These are phyloP conservation scores for Ophiocordyceps unilateralis DNA, from an alignment of 2,329 filamentous ascomycete genomes.

Conservation along the genomic window DNA sequence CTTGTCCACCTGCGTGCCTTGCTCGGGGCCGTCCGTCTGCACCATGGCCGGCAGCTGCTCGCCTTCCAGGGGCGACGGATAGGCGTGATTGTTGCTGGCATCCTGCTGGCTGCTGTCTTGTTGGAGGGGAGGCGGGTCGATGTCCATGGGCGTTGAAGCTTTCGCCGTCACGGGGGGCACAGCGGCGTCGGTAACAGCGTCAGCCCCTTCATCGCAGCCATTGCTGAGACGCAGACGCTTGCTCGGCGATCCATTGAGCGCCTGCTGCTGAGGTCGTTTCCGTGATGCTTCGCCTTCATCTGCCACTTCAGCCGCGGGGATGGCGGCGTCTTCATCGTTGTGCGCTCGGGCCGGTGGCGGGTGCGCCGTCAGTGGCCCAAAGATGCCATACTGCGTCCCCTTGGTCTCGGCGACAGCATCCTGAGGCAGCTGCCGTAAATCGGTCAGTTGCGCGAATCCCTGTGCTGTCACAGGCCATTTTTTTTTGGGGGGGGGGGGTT, in stretches of 20 bases:
- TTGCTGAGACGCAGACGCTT: constrained; percentile 46
- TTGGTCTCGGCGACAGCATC: constrained; percentile 28
- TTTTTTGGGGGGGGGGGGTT: too few species aligned
- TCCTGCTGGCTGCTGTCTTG: constrained; percentile 15
- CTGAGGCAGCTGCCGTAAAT: constrained; percentile 25
- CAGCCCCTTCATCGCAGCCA: constrained; percentile 39
- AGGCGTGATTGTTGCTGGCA: constrained; percentile 33
- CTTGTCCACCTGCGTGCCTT: constrained; percentile 47
- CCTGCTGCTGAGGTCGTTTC: constrained; percentile 28
- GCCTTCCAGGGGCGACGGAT: constrained; percentile 45
- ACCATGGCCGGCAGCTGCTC: constrained; percentile 35
- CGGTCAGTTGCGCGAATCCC: not conserved
- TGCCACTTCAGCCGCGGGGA: constrained; percentile 1
- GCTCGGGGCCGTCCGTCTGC: constrained; percentile 43
- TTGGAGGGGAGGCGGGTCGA: constrained; percentile 22
- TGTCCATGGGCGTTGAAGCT: constrained; percentile 40
- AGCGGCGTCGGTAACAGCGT: constrained; percentile 18
- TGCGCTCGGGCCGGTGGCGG: constrained; percentile 14
- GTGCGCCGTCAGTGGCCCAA: constrained; percentile 35
- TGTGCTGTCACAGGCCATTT: too few species aligned
- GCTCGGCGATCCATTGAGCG: constrained; percentile 36
- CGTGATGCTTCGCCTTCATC: constrained; percentile 25
- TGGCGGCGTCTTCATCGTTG: not conserved
- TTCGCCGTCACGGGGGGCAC: constrained; percentile 16
- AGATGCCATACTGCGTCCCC: constrained; percentile 32